These are phyloP conservation scores for Alternaria burnsii DNA, from an alignment of 2,329 filamentous ascomycete species.

Conservation along the genomic window DNA sequence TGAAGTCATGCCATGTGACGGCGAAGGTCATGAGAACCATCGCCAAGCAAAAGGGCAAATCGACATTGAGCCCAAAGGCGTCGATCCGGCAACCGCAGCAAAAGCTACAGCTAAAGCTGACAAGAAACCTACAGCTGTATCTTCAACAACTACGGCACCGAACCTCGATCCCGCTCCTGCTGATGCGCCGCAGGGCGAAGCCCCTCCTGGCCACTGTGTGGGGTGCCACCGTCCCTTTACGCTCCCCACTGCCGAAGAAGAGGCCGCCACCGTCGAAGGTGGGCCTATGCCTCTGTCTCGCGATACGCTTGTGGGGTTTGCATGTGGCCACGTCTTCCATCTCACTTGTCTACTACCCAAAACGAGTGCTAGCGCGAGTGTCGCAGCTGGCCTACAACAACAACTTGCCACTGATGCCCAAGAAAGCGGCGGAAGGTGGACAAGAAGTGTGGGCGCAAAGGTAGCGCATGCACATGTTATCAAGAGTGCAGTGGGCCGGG, in stretches of 20 bases:
- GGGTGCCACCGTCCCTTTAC: conserved; percentile 45
- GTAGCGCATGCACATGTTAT: conserved; percentile 75
- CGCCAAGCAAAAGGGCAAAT: conserved; percentile 30
- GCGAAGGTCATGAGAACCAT: conserved; percentile 34
- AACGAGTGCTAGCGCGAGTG: conserved; percentile 52
- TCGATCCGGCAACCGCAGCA: conserved; percentile 38
- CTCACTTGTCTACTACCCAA: conserved; percentile 71
- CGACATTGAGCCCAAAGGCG: conserved; percentile 39
- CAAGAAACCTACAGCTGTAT: conserved; percentile 31
- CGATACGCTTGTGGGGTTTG: conserved; percentile 80
- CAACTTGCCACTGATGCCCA: conserved; percentile 51
- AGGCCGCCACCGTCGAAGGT: conserved; percentile 29
- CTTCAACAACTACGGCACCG: conserved; percentile 27
- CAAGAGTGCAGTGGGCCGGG: conserved; percentile 74
- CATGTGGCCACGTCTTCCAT: conserved; percentile 84
- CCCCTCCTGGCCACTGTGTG: conserved; percentile 47
- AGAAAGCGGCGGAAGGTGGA: conserved; percentile 56
- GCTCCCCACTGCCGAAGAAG: conserved; percentile 42
- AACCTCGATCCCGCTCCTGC: conserved; percentile 37
- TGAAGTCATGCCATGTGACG: conserved; percentile 66
- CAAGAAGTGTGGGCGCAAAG: conserved; percentile 71
- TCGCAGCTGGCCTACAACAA: conserved; percentile 56
- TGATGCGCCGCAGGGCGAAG: conserved; percentile 31
- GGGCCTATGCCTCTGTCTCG: conserved; percentile 39
- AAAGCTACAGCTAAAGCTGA: conserved; percentile 31